These are phyloP conservation scores for Pterocarpus santalinus DNA, from an alignment of 306 rosid species.

Conservation along the genomic window DNA sequence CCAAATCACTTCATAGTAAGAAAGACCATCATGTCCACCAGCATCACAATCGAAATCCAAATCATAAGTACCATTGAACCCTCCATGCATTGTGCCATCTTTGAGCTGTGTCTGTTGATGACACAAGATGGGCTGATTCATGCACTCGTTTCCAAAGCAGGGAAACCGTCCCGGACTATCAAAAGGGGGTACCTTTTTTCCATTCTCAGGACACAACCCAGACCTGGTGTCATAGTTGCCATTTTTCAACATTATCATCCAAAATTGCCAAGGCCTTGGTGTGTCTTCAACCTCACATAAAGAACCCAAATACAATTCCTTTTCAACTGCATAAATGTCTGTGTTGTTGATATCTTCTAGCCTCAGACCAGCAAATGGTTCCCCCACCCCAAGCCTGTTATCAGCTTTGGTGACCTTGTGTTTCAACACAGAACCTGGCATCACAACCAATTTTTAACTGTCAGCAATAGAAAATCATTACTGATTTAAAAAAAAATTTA, in stretches of 20 bases:
- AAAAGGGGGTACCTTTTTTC: constrained; percentile 66
- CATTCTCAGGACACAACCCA: constrained; percentile 71
- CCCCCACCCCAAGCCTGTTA: constrained; percentile 74
- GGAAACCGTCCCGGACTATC: constrained; percentile 65
- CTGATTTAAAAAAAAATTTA: neutral
- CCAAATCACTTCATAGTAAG: constrained; percentile 81
- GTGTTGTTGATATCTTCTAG: constrained; percentile 45
- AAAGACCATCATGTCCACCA: constrained; percentile 48
- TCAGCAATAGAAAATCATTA: neutral
- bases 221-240: constrained; percentile 76
- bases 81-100: constrained; percentile 59
- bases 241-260: constrained; percentile 94
- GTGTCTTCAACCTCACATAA: constrained; percentile 67
- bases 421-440: constrained; percentile 54
- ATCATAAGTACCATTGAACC: constrained; percentile 78
- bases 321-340: constrained; percentile 75
- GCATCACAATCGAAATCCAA: constrained; percentile 49
- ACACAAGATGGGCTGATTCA: constrained; percentile 76
- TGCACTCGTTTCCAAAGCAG: constrained; percentile 81
- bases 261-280: constrained; percentile 82
- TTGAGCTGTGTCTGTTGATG: constrained; percentile 59
- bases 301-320: constrained; percentile 75
- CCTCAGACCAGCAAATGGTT: constrained; percentile 55
- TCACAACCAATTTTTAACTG: neutral
- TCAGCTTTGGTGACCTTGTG: constrained; percentile 62